phyloP scores from a whole-genome alignment of 164 flowering plant species.

The Chimonanthus praecox region DNA sequence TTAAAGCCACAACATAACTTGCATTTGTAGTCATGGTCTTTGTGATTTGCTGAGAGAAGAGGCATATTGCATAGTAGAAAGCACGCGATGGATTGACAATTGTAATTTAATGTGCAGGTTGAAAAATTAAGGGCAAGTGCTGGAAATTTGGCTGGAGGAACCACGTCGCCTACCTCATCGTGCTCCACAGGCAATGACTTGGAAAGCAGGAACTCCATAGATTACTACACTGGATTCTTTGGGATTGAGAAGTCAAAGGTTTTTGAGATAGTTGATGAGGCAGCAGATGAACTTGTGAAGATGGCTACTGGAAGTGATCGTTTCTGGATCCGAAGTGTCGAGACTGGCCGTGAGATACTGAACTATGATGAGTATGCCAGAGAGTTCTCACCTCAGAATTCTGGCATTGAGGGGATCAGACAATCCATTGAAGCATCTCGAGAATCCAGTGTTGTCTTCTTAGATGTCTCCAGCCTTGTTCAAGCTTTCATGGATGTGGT shows the following conservation, averaged over 20 bases:
- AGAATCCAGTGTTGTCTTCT: constrained; percentile 67
- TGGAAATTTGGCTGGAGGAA: constrained; percentile 42
- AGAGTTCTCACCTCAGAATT: constrained; percentile 38
- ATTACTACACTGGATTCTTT: constrained; percentile 63
- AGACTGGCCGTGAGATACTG: constrained; percentile 91
- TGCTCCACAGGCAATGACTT: constrained; percentile 55
- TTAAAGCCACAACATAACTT: too few relatives aligned
- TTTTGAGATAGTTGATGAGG: constrained; percentile 48
- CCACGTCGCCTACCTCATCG: constrained; percentile 53
- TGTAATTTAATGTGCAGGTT: constrained; percentile 30
- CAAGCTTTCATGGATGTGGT: constrained; percentile 93
- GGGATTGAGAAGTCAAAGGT: constrained; percentile 76
- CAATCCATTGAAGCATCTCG: constrained; percentile 89
- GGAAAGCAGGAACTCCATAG: constrained; percentile 59
- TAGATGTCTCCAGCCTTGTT: constrained; percentile 66
- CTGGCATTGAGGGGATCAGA: constrained; percentile 23
- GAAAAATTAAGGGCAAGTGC: constrained; percentile 54
- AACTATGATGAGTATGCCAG: constrained; percentile 87
- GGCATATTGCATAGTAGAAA: too few relatives aligned
- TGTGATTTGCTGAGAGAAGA: too few relatives aligned
- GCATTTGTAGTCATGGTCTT: too few relatives aligned
- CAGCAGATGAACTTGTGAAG: constrained; percentile 61
- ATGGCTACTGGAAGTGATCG: constrained; percentile 83
- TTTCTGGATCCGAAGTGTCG: constrained; percentile 80
- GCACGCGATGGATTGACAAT: too few relatives aligned